These are phyloP conservation scores for Rhizophora mangle DNA, from an alignment of 345 rosid genomes.

Conservation along the genomic window DNA sequence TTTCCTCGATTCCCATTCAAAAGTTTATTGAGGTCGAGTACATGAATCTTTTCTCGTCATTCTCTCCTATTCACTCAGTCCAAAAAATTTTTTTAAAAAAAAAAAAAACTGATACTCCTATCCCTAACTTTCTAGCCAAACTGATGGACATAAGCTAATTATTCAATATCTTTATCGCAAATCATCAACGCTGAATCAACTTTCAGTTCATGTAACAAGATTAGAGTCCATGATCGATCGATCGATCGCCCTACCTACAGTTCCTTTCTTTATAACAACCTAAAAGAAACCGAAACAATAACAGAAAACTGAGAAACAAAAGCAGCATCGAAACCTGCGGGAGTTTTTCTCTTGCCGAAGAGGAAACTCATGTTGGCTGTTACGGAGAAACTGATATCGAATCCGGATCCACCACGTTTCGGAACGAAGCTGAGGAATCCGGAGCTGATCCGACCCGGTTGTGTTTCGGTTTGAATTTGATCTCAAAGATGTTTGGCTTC, in stretches of 20 bases:
- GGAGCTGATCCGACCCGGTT: not conserved
- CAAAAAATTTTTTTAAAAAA: not conserved
- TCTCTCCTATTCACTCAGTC: not conserved
- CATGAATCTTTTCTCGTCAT: too few relatives aligned
- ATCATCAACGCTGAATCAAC: not conserved
- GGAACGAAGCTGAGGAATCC: not conserved
- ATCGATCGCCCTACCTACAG: not conserved
- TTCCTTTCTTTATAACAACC: too few relatives aligned
- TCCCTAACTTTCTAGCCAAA: too few relatives aligned
- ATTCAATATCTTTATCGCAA: not conserved
- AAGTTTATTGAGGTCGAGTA: not conserved
- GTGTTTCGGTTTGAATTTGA: not conserved
- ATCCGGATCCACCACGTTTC: slow-evolving; percentile 5
- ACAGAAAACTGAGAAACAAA: not conserved
- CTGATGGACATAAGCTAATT: not conserved
- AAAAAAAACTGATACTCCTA: not conserved
- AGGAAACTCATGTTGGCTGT: slow-evolving; percentile 58
- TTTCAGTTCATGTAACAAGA: not conserved
- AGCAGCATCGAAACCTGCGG: slow-evolving; percentile 50
- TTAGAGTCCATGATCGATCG: not conserved
- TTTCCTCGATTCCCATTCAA: not conserved
- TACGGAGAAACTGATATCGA: not conserved
- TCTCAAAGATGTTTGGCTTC: not conserved
- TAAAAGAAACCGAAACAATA: not conserved
- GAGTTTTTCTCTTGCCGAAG: slow-evolving; percentile 70